Evolutionary conservation across 805 yeast genomes (phyloP), one percentile per base, ranked within the genome.

Genomic region (Yarrowia keelungensis): DNA sequence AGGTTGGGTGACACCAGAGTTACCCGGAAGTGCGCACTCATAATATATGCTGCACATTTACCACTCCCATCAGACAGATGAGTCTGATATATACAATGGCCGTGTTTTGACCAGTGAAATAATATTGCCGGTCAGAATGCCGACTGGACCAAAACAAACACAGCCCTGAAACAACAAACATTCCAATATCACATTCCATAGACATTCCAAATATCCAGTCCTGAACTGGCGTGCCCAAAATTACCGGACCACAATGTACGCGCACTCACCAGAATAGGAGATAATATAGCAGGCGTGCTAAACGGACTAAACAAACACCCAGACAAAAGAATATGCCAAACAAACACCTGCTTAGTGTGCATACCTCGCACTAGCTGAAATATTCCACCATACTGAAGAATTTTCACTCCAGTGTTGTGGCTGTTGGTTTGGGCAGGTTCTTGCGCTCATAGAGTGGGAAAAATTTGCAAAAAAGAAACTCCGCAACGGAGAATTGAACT

Each of bases 401-500:
- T 26, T 26, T 26, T n/a, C 15, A 22, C 22, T 46, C 35, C 50
- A 46, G 35, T 35, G 50, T 22, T 22, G 50, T 16, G 4, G 39
- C 39, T 38, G 12, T 38, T 45, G 47, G 14, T 9, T 45, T 12
- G 7, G 36, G 51, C 15, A 47, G 51, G 50, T 46, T 46, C 16
- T 26, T 26, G 16, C 36, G 36, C 51, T 9, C 11, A 2, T 26
- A 26, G 32, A 5, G 32, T 26, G 32, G 50, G n/a, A 15, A 26
- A 32, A n/a, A 12, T 14, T 19, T 8, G 38, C 26, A 51, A 53
- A 53, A 53, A 53, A 11, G 11, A 38, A 26, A 16, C 59, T 53
- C 59, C 59, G 59, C 59, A 53, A 53, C 59, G 59, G 58, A 51
- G 58, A 51, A 51, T 51, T 51, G 58, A 51, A 53, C 59, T 53